Base-by-base conservation (phyloP, 2,329 filamentous ascomycete species). In the Diatrype stigma region DNA sequence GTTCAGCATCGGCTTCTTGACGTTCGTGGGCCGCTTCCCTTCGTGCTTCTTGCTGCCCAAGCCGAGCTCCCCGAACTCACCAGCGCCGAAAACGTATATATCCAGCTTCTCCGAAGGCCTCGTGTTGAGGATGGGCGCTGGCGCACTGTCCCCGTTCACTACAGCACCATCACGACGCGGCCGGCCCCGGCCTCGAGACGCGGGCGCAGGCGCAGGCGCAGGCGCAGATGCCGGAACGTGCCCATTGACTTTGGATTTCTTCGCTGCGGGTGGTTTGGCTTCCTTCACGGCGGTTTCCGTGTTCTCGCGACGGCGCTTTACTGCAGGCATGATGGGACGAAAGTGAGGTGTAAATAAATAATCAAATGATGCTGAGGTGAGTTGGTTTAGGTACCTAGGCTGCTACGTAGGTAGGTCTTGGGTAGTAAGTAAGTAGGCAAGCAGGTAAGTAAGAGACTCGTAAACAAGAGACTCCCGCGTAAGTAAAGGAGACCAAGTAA, bases 61-160 rank as follows among this genome's bases (percentile, higher is more conserved):
- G 35, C 89, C 90, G 42, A 95, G 85, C 72, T 95, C 90, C 59
- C 89, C 89, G n/a, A 84, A 85, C 54, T 81, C 81, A 35, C 89
- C 89, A 67, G 90, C 87, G 48, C 90, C 90, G 61, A 90, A 93
- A 48, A 92, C 87, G 63, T 85, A 93, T 52, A 94, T 75, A 62
- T 92, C 84, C 52, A 94, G 77, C 40, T 44, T 44, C 26, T 34
- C 14, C n/a, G 40, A 19, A 37, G 28, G 40, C 30, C 17, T 45
- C 23, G 22, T 44, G 40, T 44, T 44, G 40, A 44, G 21, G 7
- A 44, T 19, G 21, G 21, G 40, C 5, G 40, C 22, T 23, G 22
- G 40, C 11, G 22, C 22, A 12, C 21, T 44, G 11, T 21, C 21
- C 22, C n/a, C n/a, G 7, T n/a, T 37, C 6, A 12, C 6, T 6